Evolutionary conservation across 495 filamentous ascomycete genomes (phyloP).

Genomic region (Aspergillus olivimuriae): DNA sequence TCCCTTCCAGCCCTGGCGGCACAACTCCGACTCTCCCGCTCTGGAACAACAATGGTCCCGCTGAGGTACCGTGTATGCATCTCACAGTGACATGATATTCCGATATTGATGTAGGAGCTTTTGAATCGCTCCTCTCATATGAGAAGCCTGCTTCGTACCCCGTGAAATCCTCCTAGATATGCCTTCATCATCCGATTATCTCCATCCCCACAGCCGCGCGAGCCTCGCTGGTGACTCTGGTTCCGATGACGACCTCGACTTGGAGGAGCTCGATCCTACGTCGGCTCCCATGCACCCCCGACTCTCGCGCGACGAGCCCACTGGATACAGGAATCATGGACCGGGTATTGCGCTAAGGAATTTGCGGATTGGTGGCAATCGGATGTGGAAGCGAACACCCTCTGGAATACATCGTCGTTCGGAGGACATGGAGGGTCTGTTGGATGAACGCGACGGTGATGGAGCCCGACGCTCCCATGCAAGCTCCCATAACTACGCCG

Average conservation of each 20-base stretch:
- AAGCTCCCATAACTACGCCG: conserved; percentile 46
- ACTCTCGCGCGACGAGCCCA: conserved; percentile 35
- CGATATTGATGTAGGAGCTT: conserved; percentile 12
- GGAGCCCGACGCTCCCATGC: conserved; percentile 33
- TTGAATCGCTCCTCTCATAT: conserved; percentile 6
- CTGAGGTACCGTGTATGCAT: conserved; percentile 14
- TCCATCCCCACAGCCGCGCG: conserved; percentile 26
- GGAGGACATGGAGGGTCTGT: conserved; percentile 51
- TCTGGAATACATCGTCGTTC: conserved; percentile 36
- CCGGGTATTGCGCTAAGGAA: conserved; percentile 65
- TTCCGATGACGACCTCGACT: conserved; percentile 55
- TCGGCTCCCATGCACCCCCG: conserved; percentile 35
- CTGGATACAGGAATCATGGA: conserved; percentile 37
- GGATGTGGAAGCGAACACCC: conserved; percentile 47
- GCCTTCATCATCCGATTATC: conserved; percentile 37
- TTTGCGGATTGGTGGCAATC: conserved; percentile 61
- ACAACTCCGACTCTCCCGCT: too few relatives aligned
- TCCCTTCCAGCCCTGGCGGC: too few relatives aligned
- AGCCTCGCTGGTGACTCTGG: conserved; percentile 29
- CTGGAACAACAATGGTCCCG: conserved; percentile 16
- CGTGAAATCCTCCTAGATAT: conserved; percentile 19
- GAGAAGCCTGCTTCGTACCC: conserved; percentile 2
- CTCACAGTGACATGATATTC: conserved; percentile 21
- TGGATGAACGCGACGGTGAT: conserved; percentile 45
- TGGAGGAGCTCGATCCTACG: conserved; percentile 65